Evolutionary conservation across 352 stramenopile species (phyloP).

Genomic region (Pythium chondricola): DNA sequence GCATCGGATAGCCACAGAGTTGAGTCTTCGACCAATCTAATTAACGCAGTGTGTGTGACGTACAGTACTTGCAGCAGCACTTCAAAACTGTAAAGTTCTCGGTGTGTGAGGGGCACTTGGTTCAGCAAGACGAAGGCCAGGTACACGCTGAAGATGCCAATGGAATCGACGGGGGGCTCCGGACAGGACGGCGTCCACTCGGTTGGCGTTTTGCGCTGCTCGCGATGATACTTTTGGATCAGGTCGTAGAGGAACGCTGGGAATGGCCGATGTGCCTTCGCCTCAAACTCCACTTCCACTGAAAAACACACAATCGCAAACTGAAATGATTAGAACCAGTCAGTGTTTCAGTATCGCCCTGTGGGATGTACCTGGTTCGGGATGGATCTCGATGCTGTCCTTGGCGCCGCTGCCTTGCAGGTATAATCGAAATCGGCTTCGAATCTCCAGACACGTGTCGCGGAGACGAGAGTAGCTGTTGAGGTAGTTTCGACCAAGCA

Average conservation of each 20-base stretch:
- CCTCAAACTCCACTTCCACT: conserved; percentile 85
- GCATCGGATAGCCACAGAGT: too few species aligned
- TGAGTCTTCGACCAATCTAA: too few species aligned
- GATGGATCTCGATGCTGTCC: conserved; percentile 1
- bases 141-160: conserved; percentile 76
- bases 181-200: conserved; percentile 48
- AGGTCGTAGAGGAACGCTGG: conserved; percentile 64
- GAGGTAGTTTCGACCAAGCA: conserved; percentile 59
- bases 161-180: conserved; percentile 71
- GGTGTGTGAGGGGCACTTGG: conserved; percentile 40
- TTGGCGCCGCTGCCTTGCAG: not conserved
- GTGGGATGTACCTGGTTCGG: conserved; percentile 21
- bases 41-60: too few species aligned
- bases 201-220: conserved; percentile 43
- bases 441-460: conserved; percentile 42
- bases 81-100: conserved; percentile 63
- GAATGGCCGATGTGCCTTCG: conserved; percentile 72
- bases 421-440: conserved; percentile 32
- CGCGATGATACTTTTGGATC: conserved; percentile 83
- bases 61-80: conserved; percentile 82
- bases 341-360: not conserved
- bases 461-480: conserved; percentile 48
- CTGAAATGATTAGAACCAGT: not conserved
- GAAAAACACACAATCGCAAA: conserved; percentile 13
- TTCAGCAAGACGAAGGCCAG: conserved; percentile 58